Conservation (phyloP, 208 protist species). For the Crithidia fasciculata region DNA sequence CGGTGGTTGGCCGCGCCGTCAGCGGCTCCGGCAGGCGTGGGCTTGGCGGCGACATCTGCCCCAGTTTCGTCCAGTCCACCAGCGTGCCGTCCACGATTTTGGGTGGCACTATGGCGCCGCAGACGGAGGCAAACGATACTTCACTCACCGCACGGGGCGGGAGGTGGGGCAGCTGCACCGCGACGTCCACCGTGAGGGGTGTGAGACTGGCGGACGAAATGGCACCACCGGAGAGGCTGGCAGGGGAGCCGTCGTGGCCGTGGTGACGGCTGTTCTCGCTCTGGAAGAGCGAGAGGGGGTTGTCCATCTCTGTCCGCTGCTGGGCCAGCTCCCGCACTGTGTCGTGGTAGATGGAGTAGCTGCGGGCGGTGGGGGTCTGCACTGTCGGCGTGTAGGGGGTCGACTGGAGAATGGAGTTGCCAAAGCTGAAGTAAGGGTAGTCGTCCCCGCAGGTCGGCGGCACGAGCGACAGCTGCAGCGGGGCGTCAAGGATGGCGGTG, state of each 20-base stretch:
- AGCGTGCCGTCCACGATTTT: constrained; percentile 9
- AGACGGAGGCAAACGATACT: neutral
- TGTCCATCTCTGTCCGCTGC: constrained; percentile 23
- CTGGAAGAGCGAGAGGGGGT: constrained; percentile 15
- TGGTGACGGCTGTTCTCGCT: neutral
- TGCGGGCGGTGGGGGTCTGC: constrained; percentile 11
- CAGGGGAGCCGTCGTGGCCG: neutral
- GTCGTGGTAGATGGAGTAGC: constrained; percentile 34
- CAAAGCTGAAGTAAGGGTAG: constrained; percentile 28
- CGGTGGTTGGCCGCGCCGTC: neutral
- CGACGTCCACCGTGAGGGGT: neutral
- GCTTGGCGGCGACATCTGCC: constrained; percentile 5
- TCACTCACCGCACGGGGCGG: constrained; percentile 1
- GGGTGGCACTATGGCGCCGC: constrained; percentile 2
- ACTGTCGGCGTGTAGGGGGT: constrained; percentile 21
- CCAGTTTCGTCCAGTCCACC: constrained; percentile 22
- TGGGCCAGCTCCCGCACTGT: constrained; percentile 25
- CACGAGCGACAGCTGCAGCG: constrained; percentile 34
- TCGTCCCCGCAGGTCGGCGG: constrained; percentile 22
- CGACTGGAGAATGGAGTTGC: constrained; percentile 33
- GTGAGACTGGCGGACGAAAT: constrained; percentile 9
- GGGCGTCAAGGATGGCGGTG: constrained; percentile 37
- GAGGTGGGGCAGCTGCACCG: neutral
- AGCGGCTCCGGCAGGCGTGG: constrained; percentile 12
- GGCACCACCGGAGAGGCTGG: neutral